Conservation (phyloP, 2,329 filamentous ascomycete species). For the Bipolaris zeicola region DNA sequence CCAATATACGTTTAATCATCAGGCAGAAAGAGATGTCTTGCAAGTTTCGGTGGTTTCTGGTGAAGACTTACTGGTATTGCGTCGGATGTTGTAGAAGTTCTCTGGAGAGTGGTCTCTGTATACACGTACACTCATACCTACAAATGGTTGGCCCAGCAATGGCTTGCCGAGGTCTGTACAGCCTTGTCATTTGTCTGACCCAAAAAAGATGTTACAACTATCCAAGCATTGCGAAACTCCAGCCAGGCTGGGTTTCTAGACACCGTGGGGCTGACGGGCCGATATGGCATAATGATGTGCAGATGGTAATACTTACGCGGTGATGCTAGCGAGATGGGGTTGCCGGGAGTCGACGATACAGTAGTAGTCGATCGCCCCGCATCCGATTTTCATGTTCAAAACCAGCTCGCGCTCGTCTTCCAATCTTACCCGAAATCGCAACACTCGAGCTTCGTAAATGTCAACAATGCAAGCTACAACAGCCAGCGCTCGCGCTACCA, state of each 20-base stretch:
- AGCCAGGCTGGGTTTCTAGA: not conserved
- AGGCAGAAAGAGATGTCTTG: too few relatives aligned
- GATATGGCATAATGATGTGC: not conserved
- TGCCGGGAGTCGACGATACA: not conserved
- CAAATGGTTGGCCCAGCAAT: not conserved
- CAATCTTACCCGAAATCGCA: constrained; percentile 1
- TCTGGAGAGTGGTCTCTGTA: not conserved
- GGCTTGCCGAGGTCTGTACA: not conserved
- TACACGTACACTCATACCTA: not conserved
- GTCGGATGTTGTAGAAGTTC: not conserved
- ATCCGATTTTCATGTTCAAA: constrained; percentile 2
- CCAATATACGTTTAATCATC: not conserved
- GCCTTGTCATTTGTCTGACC: not conserved
- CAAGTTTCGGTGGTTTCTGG: not conserved
- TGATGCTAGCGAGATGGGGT: constrained; percentile 1
- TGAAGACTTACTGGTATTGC: not conserved
- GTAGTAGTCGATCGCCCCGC: constrained; percentile 2
- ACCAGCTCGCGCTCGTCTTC: not conserved
- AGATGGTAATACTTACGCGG: not conserved
- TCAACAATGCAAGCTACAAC: constrained; percentile 6
- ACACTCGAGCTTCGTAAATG: not conserved
- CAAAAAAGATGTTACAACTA: not conserved
- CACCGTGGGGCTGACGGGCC: too few relatives aligned
- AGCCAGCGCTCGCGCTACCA: constrained; percentile 8
- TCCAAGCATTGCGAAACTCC: not conserved